Base-by-base conservation (phyloP, 129 eudicot genomes). In the Apium graveolens region DNA sequence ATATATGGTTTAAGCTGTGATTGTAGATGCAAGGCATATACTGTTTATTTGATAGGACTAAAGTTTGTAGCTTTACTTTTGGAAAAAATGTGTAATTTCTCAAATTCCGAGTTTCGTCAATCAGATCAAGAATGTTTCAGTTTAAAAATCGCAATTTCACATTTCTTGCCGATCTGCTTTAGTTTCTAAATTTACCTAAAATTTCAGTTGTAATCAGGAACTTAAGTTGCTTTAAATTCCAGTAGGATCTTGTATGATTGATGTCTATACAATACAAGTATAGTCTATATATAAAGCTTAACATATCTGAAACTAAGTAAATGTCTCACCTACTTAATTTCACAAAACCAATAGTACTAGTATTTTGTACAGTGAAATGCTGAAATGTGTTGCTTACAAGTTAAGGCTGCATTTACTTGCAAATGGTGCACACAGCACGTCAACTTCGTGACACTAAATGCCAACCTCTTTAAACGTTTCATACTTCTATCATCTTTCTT, bases 401-500 rank as follows among this genome's bases (percentile, higher is more conserved):
- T 72, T 11, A 72, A 42, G 51, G 26, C 51, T 39, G 32, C 51
- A 72, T 72, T 41, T 7, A 6, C 26, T 24, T 26, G 11, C 68
- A 60, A 60, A 60, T 60, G 68, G 68, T 60, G 51, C 53, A 26
- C 34, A 66, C 38, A 12, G 10, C 72, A 66, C 72, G 44, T 39
- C 76, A 72, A 41, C 51, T 17, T 66, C 24, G 24, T 72, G 49
- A n/a, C 76, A 72, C 76, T 16, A 70, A 37, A 70, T 20, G 75
- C 44, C 75, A 70, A 70, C 75, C 43, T 24, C 76, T 38, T 24
- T 18, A 17, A 18, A 37, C 74, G 44, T 34, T 70, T 66, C 20
- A 27, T 13, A 29, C 3, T 66, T 70, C n/a, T 69, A 26, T 72
- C 76, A 42, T 24, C 76, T 21, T 72, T 72, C 49, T 72, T 42